Base-by-base conservation (phyloP, 345 rosid species). In the Arabidopsis arenosa region DNA sequence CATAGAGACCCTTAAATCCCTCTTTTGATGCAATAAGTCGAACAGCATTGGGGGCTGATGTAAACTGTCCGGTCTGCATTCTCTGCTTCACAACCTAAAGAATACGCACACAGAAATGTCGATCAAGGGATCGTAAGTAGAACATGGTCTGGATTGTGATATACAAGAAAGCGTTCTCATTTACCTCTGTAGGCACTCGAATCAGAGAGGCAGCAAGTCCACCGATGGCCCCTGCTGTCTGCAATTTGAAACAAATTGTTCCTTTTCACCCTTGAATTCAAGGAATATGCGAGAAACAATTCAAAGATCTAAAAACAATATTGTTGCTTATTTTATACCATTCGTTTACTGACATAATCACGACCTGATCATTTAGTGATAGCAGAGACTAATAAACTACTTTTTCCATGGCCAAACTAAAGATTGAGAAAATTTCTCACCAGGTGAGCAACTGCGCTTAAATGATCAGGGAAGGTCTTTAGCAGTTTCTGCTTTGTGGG, bases 181-280 rank as follows among this genome's bases (percentile, higher is more conserved):
- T 54, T 70, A 92, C 99, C 92, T 95, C 98, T 2, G 99, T 95
- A 48, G 99, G 98, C 54, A 95, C 97, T 80, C 96, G 94, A 41
- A 95, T 85, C 28, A 95, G 80, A 68, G 99, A 92, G 78, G 99
- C 97, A 73, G 96, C 94, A 79, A 89, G 47, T 70, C 99, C 99
- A 64, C 99, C 98, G 26, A 92, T 74, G 47, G 97, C 98, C 65
- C 98, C 99, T 6, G 99, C 99, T 40, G 92, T 87, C 99, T 95
- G 66, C 18, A 68, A 55, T 79, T 73, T 60, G 63, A 78, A 36
- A 66, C 9, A 70, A 21, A 56, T 64, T 21, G 13, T 40, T 75
- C 14, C 11, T 51, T 44, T 60, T 68, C 47, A 40, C 18, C 51
- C 56, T 49, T 47, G 51, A 49, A 51, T 51, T 49, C 62, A 59